Percentiles rank a stretch among this genome's conserved stretches.
These are phyloP conservation scores for Orbilia quercus DNA, from an alignment of 2,329 filamentous ascomycete genomes.

Conservation along the genomic window DNA sequence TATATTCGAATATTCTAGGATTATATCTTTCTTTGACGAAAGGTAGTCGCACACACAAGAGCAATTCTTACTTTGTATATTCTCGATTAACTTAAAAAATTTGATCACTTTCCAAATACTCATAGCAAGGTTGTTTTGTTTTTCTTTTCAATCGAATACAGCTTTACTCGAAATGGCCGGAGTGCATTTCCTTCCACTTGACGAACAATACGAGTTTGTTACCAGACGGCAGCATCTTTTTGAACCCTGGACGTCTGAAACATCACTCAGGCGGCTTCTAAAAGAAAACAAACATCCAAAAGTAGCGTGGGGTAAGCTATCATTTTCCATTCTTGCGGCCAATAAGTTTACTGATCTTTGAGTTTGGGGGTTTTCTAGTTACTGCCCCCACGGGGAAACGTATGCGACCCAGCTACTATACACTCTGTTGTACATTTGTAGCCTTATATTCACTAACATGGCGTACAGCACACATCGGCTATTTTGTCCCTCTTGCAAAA, in stretches of 20 bases:
- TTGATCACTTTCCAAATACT: too few species aligned
- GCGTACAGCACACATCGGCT: constrained; percentile 42
- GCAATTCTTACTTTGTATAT: neutral
- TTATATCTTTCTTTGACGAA: neutral
- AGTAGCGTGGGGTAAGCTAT: constrained; percentile 44
- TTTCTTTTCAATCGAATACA: neutral
- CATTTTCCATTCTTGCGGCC: constrained; percentile 1
- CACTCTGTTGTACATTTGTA: constrained; percentile 3
- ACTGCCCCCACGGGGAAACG: constrained; percentile 54
- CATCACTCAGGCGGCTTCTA: constrained; percentile 27
- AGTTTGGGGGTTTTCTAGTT: constrained; percentile 9
- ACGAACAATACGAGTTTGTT: constrained; percentile 28
- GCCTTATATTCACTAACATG: neutral
- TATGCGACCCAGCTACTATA: constrained; percentile 7
- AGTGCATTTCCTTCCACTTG: constrained; percentile 8
- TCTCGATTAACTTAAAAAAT: neutral
- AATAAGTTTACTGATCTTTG: neutral
- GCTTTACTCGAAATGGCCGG: neutral
- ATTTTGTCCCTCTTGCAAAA: constrained; percentile 46
- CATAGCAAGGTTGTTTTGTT: neutral
- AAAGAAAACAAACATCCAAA: constrained; percentile 24
- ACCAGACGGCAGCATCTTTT: constrained; percentile 38
- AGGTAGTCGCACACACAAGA: neutral
- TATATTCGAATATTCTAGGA: too few species aligned
- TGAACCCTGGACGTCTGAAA: constrained; percentile 26